Base-by-base conservation (phyloP, 2,329 filamentous ascomycete species). In the Monosporascus ibericus region DNA sequence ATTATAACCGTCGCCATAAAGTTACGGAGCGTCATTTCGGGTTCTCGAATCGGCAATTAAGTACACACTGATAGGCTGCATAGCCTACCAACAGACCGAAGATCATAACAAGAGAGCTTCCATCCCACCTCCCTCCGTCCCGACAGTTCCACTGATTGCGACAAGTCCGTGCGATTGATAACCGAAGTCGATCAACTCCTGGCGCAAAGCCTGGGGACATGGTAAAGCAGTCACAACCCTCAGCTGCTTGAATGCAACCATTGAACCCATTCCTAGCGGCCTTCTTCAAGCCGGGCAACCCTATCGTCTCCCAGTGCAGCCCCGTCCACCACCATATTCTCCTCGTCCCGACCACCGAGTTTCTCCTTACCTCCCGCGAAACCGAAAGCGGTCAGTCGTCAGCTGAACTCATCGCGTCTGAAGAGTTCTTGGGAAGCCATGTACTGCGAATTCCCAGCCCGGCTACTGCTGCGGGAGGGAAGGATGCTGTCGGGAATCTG, bases 231-330 rank as follows among this genome's bases (percentile, higher is more conserved):
- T 50, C 58, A 55, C 38, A 48, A 56, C 62, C 59, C 65, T 70
- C 68, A 74, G 73, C 78, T 87, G 63, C 59, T 61, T 68, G 87
- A 85, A 96, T 96, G 92, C 92, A 92, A 86, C 90, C 94, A 78
- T 82, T 97, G 85, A 99, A 99, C 76, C 94, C 94, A 72, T 97
- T 96, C 76, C 82, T 99, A 73, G 87, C 89, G 79, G 91, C 92
- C 80, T 97, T 99, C 85, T 96, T 96, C 82, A 91, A 90, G 78
- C 62, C 63, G 48, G 65, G 65, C 58, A 97, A 91, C 82, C 85
- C 90, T 71, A 82, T 96, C 69, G 87, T 88, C 63, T 79, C 87
- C 65, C 92, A 97, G 85, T 97, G 94, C 79, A 84, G 86, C 58
- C 92, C 94, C 51, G 82, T 91, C 59, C 88, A 94, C 72, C 90